Conservation (phyloP, 805 yeast species). For the Ogataea ramenticola region DNA sequence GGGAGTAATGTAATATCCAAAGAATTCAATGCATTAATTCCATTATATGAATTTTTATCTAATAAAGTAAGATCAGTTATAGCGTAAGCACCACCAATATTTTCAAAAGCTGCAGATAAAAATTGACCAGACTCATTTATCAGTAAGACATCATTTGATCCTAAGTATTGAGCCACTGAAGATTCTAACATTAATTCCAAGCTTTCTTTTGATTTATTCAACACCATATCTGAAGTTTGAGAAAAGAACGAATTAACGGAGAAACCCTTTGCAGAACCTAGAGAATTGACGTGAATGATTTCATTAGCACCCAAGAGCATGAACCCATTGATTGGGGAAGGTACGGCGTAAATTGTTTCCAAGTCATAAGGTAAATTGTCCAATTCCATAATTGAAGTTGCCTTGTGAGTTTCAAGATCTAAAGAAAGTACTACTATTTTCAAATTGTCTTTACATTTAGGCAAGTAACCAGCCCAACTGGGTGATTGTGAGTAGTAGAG, state of each 20-base stretch:
- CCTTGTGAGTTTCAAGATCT: slow-evolving; percentile 47
- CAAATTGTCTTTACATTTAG: slow-evolving; percentile 54
- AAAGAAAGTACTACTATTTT: slow-evolving; percentile 59
- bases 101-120: slow-evolving; percentile 25
- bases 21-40: slow-evolving; percentile 26
- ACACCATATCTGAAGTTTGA: slow-evolving; percentile 30
- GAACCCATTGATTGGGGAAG: slow-evolving; percentile 62
- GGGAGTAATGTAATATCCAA: slow-evolving; percentile 32
- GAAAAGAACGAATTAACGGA: slow-evolving; percentile 52
- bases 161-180: slow-evolving; percentile 30
- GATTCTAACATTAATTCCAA: slow-evolving; percentile 52
- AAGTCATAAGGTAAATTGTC: slow-evolving; percentile 69
- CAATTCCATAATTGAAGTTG: slow-evolving; percentile 63
- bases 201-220: slow-evolving; percentile 38
- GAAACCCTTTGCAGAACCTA: slow-evolving; percentile 59
- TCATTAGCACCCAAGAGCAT: slow-evolving; percentile 70
- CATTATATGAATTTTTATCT: slow-evolving; percentile 13
- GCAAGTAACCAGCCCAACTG: slow-evolving; percentile 76
- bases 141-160: slow-evolving; percentile 29
- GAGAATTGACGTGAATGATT: slow-evolving; percentile 69
- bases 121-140: slow-evolving; percentile 37
- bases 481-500: slow-evolving; percentile 24
- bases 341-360: slow-evolving; percentile 54
- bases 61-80: slow-evolving; percentile 20
- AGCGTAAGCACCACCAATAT: slow-evolving; percentile 28